A percentile compares a stretch with the other conserved stretches of the same genome.
phyloP scores from a whole-genome alignment of 805 yeast genomes.

The Lachancea meyersii region DNA sequence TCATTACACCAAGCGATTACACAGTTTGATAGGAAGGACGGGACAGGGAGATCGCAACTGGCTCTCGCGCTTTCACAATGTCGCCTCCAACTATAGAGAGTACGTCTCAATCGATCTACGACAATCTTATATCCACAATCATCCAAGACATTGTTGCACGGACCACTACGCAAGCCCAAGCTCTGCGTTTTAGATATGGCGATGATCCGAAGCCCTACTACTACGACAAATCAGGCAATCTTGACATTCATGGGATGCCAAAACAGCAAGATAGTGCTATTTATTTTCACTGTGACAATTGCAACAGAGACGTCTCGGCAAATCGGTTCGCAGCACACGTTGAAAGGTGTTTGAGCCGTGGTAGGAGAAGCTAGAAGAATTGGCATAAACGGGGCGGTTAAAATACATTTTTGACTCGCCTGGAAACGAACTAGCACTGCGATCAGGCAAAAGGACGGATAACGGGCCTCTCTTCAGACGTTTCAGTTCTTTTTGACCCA shows the following conservation, averaged over 20 bases:
- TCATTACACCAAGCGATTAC: too few relatives aligned
- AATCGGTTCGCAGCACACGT: conserved; percentile 90
- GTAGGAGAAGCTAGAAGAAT: conserved; percentile 34
- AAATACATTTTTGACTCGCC: too few relatives aligned
- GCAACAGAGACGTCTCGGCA: conserved; percentile 83
- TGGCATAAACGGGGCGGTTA: conserved; percentile 30
- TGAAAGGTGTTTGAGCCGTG: conserved; percentile 80
- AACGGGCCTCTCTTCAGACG: too few relatives aligned
- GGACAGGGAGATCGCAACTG: neutral
- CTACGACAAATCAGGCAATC: conserved; percentile 22
- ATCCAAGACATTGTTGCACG: conserved; percentile 31
- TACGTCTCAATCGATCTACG: conserved; percentile 20
- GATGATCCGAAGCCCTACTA: conserved; percentile 20
- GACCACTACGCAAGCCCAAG: conserved; percentile 22
- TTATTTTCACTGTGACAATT: conserved; percentile 74
- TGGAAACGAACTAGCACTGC: too few relatives aligned
- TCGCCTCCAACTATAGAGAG: conserved; percentile 18
- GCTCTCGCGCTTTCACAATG: neutral
- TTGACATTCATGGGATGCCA: conserved; percentile 27
- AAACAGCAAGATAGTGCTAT: conserved; percentile 31
- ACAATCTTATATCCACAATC: conserved; percentile 25
- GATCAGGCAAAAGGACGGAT: too few relatives aligned
- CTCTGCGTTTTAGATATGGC: conserved; percentile 21
- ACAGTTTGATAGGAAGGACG: neutral
- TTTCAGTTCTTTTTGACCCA: too few relatives aligned